phyloP scores from a whole-genome alignment of 306 rosid species.

The Sindora glabra region DNA sequence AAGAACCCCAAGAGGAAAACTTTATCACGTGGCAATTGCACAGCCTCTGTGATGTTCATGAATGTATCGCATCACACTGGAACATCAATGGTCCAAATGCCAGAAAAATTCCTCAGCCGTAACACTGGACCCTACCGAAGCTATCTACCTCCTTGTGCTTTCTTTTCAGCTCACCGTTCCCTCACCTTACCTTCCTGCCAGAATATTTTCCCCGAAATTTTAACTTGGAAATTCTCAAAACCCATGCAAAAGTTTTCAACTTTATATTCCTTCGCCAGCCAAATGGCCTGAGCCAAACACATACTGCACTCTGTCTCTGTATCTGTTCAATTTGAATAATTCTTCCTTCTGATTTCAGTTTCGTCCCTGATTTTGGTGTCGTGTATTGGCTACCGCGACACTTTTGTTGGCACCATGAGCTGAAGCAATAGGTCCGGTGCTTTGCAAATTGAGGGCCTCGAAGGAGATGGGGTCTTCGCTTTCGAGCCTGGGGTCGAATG shows the following conservation, averaged over 20 bases:
- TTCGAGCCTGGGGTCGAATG: conserved; percentile 58
- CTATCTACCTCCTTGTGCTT: background rate
- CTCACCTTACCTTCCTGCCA: background rate
- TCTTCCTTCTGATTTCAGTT: background rate
- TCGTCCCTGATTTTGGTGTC: too few relatives aligned
- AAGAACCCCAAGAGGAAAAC: background rate
- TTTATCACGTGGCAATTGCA: background rate
- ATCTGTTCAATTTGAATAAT: background rate
- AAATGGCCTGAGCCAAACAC: background rate
- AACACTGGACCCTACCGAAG: background rate
- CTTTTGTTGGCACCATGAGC: background rate
- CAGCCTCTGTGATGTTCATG: too few relatives aligned
- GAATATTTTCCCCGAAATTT: conserved; percentile 3
- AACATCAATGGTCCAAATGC: background rate
- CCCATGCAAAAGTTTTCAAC: background rate
- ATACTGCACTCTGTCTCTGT: background rate
- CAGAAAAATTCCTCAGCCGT: background rate
- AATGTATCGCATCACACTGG: background rate
- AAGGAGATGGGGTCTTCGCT: conserved; percentile 70
- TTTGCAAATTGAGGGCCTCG: background rate
- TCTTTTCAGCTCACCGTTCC: background rate
- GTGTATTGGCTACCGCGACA: background rate
- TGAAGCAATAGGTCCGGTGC: background rate
- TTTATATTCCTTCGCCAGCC: background rate
- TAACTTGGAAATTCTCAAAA: background rate